These are phyloP conservation scores for Nidula microcarpa DNA, from an alignment of 768 basidiomycete genomes.

Conservation along the genomic window DNA sequence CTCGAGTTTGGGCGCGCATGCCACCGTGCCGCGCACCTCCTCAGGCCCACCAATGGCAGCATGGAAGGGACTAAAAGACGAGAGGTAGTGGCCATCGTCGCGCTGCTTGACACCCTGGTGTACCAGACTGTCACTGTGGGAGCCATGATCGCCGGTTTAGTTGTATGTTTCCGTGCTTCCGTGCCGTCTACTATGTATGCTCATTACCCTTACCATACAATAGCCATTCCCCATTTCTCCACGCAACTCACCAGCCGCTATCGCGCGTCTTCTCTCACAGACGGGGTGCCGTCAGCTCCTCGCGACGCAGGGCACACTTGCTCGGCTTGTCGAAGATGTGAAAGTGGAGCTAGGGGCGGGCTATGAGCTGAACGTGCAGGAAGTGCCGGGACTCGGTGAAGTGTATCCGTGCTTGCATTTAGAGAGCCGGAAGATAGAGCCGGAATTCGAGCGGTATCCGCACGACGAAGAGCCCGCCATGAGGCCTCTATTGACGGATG, in stretches of 20 bases:
- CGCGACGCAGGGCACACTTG: slow-evolving; percentile 18
- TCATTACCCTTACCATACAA: background rate
- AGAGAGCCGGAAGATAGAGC: slow-evolving; percentile 23
- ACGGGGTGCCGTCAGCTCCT: slow-evolving; percentile 26
- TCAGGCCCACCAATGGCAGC: slow-evolving; percentile 12
- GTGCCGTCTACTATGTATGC: slow-evolving; percentile 5
- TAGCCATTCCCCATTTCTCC: slow-evolving; percentile 34
- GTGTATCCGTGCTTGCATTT: slow-evolving; percentile 37
- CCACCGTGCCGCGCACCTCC: slow-evolving; percentile 21
- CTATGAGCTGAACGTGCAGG: slow-evolving; percentile 21
- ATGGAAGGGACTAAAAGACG: slow-evolving; percentile 14
- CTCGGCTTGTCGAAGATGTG: slow-evolving; percentile 21
- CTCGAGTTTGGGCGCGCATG: slow-evolving; percentile 13
- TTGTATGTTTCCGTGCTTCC: slow-evolving; percentile 16
- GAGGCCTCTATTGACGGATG: no score
- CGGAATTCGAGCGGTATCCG: no score
- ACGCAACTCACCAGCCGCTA: slow-evolving; percentile 29
- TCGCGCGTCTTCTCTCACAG: slow-evolving; percentile 24
- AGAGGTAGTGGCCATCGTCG: slow-evolving; percentile 28
- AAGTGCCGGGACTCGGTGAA: slow-evolving; percentile 24
- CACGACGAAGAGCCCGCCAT: no score
- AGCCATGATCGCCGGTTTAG: slow-evolving; percentile 18
- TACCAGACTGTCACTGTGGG: slow-evolving; percentile 22
- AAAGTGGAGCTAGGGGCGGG: slow-evolving; percentile 10
- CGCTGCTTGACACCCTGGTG: slow-evolving; percentile 21